Percentiles rank a stretch among this genome's conserved stretches.
These are phyloP conservation scores for Dianthus caryophyllus DNA, from an alignment of 148 eudicot species.

Conservation along the genomic window DNA sequence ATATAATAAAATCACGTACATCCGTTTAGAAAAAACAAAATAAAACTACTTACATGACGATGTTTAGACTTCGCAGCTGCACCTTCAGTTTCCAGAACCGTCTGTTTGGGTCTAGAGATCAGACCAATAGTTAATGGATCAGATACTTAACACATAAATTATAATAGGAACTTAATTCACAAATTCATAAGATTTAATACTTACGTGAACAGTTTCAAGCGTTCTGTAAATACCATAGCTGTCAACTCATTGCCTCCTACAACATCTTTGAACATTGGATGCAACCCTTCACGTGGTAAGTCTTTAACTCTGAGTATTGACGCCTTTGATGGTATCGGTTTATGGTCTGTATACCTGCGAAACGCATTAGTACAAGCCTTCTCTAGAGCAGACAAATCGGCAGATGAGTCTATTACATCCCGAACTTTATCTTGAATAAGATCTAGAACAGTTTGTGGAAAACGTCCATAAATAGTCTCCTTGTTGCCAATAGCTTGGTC, in stretches of 20 bases:
- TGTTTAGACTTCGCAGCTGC: constrained; percentile 68
- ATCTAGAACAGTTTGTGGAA: constrained; percentile 83
- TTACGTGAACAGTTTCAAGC: constrained; percentile 82
- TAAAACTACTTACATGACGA: constrained; percentile 33
- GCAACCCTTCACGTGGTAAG: constrained; percentile 86
- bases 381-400: constrained; percentile 55
- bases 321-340: constrained; percentile 73
- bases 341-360: constrained; percentile 53
- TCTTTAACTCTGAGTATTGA: constrained; percentile 76
- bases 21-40: too few relatives aligned
- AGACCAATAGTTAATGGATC: constrained; percentile 22
- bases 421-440: constrained; percentile 78
- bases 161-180: background rate
- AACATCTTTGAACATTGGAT: constrained; percentile 67
- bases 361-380: constrained; percentile 69
- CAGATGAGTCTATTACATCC: constrained; percentile 61
- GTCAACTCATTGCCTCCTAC: constrained; percentile 66
- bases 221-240: too few relatives aligned
- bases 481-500: constrained; percentile 69
- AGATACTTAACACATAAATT: constrained; percentile 10
- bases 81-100: constrained; percentile 90
- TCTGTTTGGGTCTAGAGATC: constrained; percentile 87
- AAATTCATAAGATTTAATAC: background rate
- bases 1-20: too few relatives aligned
- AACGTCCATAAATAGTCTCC: constrained; percentile 79